Evolutionary conservation across 1,139 yeast genomes (phyloP), one percentile per base, ranked within the genome.

Genomic region (Taphrina wiesneri): DNA sequence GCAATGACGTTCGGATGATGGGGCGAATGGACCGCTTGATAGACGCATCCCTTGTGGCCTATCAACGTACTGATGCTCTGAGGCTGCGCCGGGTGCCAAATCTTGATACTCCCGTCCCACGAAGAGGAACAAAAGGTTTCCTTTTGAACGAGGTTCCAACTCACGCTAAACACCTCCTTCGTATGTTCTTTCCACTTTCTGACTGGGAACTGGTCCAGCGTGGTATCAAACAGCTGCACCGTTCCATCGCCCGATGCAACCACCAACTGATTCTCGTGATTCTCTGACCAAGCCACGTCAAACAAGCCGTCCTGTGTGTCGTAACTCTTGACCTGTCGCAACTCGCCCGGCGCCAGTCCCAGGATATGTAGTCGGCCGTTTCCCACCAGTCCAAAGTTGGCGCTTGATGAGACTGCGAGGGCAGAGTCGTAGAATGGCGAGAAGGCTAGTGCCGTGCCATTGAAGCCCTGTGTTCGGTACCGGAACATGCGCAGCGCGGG

Each of bases 251-350:
- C 99, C 70, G 88, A 86, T 21, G 96, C 95, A 0, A 84, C 85
- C 2, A 85, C 83, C 6, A 88, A 82, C 73, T 92, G 98, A 75
- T 90, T 91, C 71, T 90, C 97, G 75, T 93, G 93, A 15, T 81
- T 69, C 75, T 93, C 98, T 67, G 93, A 88, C 98, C 98, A 93
- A 0, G 95, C 83, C 3, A 89, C 78, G 72, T 90, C 96, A 74
- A 90, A 91, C 25, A 92, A 78, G 3, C 97, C 96, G 76, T 93
- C 99, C 75, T 92, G 97, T 0, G 98, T 92, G 69, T 91, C 92
- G 80, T 90, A 92, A 17, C 82, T 51, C 64, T 57, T 53, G 23
- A 49, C 45, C 25, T 26, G 54, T 15, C 59, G 56, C 23, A 74
- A 74, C 0, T 98, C 98, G 69, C 81, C 79, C 9, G 85, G 83